Conservation (phyloP, 495 filamentous ascomycete genomes). For the Talaromyces proteolyticus region DNA sequence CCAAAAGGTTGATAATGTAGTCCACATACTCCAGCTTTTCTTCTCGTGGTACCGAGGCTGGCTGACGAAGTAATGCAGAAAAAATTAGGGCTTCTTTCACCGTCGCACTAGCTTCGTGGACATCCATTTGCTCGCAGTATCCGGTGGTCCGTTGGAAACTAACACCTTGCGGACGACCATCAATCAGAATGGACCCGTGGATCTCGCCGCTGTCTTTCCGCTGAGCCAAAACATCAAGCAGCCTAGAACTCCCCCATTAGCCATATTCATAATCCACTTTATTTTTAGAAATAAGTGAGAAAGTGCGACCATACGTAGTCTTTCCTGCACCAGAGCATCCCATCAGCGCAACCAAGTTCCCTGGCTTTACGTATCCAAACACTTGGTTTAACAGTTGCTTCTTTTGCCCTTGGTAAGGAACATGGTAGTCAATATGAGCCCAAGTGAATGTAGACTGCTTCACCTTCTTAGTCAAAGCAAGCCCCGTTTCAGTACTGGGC, state of each 20-base stretch:
- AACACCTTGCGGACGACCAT: constrained; percentile 37
- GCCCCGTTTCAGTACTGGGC: constrained; percentile 12
- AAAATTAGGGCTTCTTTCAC: constrained; percentile 43
- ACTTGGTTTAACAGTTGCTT: constrained; percentile 57
- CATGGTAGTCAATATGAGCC: constrained; percentile 69
- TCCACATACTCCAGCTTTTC: constrained; percentile 48
- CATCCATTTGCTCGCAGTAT: constrained; percentile 79
- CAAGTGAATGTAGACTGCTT: constrained; percentile 45
- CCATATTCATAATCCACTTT: constrained; percentile 49
- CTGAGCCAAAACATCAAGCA: constrained; percentile 44
- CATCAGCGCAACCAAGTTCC: constrained; percentile 61
- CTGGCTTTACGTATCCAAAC: constrained; percentile 62
- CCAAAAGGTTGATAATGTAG: constrained; percentile 42
- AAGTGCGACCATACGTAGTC: constrained; percentile 58
- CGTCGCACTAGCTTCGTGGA: constrained; percentile 55
- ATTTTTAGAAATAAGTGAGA: constrained; percentile 45
- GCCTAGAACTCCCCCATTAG: no score
- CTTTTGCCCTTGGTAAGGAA: constrained; percentile 53
- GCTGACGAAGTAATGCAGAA: constrained; percentile 43
- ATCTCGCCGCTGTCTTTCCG: constrained; percentile 45
- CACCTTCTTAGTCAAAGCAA: constrained; percentile 37
- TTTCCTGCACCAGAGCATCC: constrained; percentile 60
- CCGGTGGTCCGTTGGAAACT: constrained; percentile 59
- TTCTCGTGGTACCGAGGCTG: constrained; percentile 21
- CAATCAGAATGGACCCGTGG: constrained; percentile 39